Evolutionary conservation across 805 yeast species (phyloP).

Genomic region (Pichia sporocuriosa): DNA sequence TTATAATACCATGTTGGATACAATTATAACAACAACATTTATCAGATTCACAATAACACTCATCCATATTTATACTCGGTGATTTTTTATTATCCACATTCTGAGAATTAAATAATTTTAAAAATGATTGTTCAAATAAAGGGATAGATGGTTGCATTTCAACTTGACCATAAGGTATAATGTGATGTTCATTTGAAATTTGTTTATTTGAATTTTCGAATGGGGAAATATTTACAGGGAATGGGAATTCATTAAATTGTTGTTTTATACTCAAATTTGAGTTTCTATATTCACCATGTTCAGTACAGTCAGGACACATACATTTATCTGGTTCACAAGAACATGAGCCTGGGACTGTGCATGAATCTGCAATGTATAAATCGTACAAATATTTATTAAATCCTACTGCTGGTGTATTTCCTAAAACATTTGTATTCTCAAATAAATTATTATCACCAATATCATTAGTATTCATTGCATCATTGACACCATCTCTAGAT

Average conservation of each 20-base stretch:
- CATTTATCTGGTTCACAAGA: slow-evolving; percentile 28
- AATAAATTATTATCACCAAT: too few species aligned
- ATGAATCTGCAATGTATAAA: slow-evolving; percentile 27
- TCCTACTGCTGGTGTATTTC: background rate
- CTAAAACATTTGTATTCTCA: background rate
- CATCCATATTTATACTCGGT: slow-evolving; percentile 10
- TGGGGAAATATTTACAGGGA: slow-evolving; percentile 5
- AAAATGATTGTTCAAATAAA: slow-evolving; percentile 11
- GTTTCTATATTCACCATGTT: slow-evolving; percentile 18
- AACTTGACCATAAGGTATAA: slow-evolving; percentile 21
- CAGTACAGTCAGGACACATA: slow-evolving; percentile 27
- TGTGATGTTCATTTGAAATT: background rate
- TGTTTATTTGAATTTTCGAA: background rate
- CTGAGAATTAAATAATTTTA: slow-evolving; percentile 5
- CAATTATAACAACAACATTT: slow-evolving; percentile 32
- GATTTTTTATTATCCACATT: background rate
- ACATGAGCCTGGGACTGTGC: slow-evolving; percentile 32
- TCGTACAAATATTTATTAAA: slow-evolving; percentile 21
- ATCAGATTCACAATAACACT: slow-evolving; percentile 28
- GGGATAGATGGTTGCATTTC: slow-evolving; percentile 18
- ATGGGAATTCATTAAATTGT: slow-evolving; percentile 16
- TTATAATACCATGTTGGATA: slow-evolving; percentile 28
- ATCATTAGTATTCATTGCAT: too few species aligned
- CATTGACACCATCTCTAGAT: too few species aligned
- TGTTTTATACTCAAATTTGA: slow-evolving; percentile 13